Conservation (phyloP, 2,329 filamentous ascomycete species). For the Microcera coccophila region DNA sequence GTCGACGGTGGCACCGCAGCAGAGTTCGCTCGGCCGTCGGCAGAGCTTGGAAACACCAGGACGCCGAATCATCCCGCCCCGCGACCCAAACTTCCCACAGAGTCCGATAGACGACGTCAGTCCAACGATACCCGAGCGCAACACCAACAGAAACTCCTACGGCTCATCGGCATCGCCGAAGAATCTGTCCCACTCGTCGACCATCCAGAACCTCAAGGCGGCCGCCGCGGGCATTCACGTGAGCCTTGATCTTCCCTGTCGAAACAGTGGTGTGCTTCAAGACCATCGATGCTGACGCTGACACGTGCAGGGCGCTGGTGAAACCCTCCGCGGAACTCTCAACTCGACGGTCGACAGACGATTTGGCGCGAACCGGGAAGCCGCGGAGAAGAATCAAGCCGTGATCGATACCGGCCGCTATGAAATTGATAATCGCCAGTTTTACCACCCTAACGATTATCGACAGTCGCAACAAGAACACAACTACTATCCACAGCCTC, state of each 20-base stretch:
- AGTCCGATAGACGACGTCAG: conserved; percentile 3
- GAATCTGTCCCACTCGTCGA: conserved; percentile 19
- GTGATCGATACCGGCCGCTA: conserved; percentile 22
- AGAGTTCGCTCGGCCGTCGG: conserved; percentile 13
- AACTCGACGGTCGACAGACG: conserved; percentile 21
- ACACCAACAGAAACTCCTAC: conserved; percentile 4
- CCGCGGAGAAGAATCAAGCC: conserved; percentile 21
- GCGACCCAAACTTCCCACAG: conserved; percentile 11
- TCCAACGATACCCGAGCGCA: conserved; percentile 20
- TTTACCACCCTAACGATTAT: conserved; percentile 19
- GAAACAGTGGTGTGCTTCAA: fast-evolving
- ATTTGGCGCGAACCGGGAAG: conserved; percentile 9
- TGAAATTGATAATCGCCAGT: conserved; percentile 20
- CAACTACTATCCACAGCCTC: neutral
- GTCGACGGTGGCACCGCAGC: conserved; percentile 3
- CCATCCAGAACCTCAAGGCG: conserved; percentile 20
- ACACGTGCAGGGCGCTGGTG: conserved; percentile 18
- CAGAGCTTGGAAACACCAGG: conserved; percentile 23
- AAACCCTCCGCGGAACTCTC: conserved; percentile 24
- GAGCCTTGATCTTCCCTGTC: neutral
- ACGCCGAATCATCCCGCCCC: conserved; percentile 18
- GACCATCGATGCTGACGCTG: neutral
- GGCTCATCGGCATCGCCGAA: neutral
- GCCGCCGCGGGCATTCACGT: conserved; percentile 23
- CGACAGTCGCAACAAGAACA: conserved; percentile 6